Evolutionary conservation across 306 rosid species (phyloP), one percentile per base, ranked within the genome.

Genomic region (Inga laurina): DNA sequence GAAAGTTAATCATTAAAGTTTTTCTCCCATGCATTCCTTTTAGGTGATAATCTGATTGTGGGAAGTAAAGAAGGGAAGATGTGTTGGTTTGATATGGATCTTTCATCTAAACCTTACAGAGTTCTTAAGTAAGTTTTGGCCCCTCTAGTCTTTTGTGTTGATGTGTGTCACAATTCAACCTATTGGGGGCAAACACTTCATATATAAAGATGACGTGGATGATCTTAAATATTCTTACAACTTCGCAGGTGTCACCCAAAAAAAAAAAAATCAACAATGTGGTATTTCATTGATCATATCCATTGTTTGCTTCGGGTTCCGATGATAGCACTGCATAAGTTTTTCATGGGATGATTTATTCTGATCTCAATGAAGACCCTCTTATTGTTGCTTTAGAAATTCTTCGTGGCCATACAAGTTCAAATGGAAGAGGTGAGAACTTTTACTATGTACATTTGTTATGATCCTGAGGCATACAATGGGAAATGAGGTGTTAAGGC

Each of bases 71-170:
- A 96, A 81, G 99, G 99, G 81, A 96, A 96, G 83, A 67, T 93
- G 82, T 92, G 97, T 84, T 96, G 99, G 99, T 96, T 96, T 81
- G 99, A 96, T 86, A 89, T 91, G 98, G 99, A 96, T 79, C 99
- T 96, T 87, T 96, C 99, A 52, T 89, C 98, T 75, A 85, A 91
- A 78, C 97, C 99, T 2, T 96, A 93, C 84, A 90, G 86, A 85
- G 80, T 86, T 85, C 90, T 90, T 10, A 84, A 90, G 98, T 92
- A 89, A 72, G 94, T 79, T 35, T 54, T 18, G 14, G 6, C 13
- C 45, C 10, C 72, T 8, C 4, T n/a, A n/a, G 35, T 52, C 66
- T 67, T 68, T 49, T n/a, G 5, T 68, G 30, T 34, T 61, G 12
- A 27, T 61, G 67, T 22, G 16, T 12, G 37, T 62, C 2, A 22